Evolutionary conservation across 768 basidiomycete species (phyloP), one percentile per base, ranked within the genome.

Genomic region (Mycena maculata): DNA sequence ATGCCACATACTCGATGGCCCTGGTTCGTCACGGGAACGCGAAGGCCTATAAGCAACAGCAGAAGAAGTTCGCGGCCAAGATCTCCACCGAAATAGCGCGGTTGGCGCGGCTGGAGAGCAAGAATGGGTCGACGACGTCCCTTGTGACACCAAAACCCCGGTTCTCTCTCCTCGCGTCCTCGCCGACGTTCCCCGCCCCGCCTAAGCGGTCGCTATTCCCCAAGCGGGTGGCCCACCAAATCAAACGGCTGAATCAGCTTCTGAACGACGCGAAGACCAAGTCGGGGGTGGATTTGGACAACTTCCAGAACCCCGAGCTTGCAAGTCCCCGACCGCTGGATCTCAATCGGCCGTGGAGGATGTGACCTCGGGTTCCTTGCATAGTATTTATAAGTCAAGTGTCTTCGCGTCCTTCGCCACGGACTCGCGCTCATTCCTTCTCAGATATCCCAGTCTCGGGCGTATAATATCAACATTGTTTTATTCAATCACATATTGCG

Each of bases 301-400:
- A 6, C 27, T 62, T 70, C 57, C 68, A 70, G 60, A 70, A 62
- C 31, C 68, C 68, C 8, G 64, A 70, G 50, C 59, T 70, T 13
- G 38, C 68, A 23, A 70, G 68, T 28, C 38, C 39, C 30, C 48
- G 49, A 41, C 68, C 68, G 25, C 57, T 70, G 9, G 68, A 66
- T 50, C 52, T 67, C 65, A 23, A n/a, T 31, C 10, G 59, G 15
- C 41, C 13, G 41, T 67, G 65, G 69, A 49, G 31, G 23, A 67
- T 71, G 65, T 71, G 28, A 53, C 5, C 33, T 16, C 3, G 31
- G 9, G 3, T n/a, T 38, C 36, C 53, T 38, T 38, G 23, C 48
- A 30, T 36, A 7, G 13, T 6, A 36, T 36, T 36, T 36, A 16
- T 23, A 39, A 23, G n/a, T 54, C 36, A 36, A 3, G 25, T 36